Base-by-base conservation (phyloP, 345 rosid genomes). In the Dimocarpus longan region DNA sequence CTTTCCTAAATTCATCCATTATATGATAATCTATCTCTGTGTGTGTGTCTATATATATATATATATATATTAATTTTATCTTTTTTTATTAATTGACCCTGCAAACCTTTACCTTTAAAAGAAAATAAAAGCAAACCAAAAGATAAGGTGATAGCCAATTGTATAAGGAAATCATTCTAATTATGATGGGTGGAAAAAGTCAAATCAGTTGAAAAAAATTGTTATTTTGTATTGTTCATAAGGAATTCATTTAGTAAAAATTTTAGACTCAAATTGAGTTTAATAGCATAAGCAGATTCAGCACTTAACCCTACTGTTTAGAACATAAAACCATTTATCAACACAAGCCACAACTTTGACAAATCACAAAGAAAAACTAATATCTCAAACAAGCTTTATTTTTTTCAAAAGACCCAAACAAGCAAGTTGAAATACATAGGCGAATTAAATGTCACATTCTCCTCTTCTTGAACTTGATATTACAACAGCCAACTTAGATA, bases 401-500 rank as follows among this genome's bases (percentile, higher is more conserved):
- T 26, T 26, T 26, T 1, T 26, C 1, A 1, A 26, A 26, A 26
- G 28, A 26, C 64, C 63, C 37, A 28, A 71, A 71, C 64, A 54
- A 22, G n/a, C 39, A 44, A 22, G 57, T 46, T 26, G 15, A 22
- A 10, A 54, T 32, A 19, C 46, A 1, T 54, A 26, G 15, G 60
- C 74, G 13, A 50, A 48, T 26, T 26, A 26, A 26, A 26, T 50
- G 26, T 5, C 22, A 39, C 39, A 18, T 70, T 52, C 40, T 70
- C 28, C 44, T 70, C 21, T 50, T 70, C 74, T n/a, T 15, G 26
- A 26, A 70, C 59, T 21, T 26, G 62, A 70, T 40, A 48, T 60
- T 70, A 70, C 74, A 70, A 15, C 74, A 70, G 24, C 42, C 48
- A 28, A 70, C 62, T 22, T 7, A 70, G 74, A 70, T 13, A 26